Base-by-base conservation (phyloP, 176 grass and related monocot species). In the Otatea glauca region DNA sequence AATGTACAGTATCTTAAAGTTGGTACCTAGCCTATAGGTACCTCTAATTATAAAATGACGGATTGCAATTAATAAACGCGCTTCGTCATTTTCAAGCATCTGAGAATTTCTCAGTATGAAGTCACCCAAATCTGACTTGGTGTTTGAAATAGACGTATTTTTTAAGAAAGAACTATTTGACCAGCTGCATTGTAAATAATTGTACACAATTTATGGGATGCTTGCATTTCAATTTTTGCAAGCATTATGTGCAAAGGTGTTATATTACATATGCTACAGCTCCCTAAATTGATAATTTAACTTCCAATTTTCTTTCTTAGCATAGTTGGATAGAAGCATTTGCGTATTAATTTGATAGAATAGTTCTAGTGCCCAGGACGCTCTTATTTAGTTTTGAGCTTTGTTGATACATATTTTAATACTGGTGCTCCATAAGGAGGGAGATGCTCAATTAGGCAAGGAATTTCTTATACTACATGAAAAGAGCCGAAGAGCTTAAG, bases 361-460 rank as follows among this genome's bases (percentile, higher is more conserved):
- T 23, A 12, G n/a, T 59, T 59, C 20, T 24, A 60, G 20, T 60
- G 21, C 8, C 18, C 50, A 4, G 16, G 27, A 51, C 0, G 0
- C 4, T 34, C 23, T 50, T 27, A 21, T n/a, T 20, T 50, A 34
- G 27, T 37, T 49, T 4, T 6, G 8, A 21, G 15, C 41, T 48
- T 72, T 47, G 15, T 49, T 72, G 20, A 23, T n/a, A n/a, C 42
- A 83, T 37, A 37, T 51, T 39, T 25, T 74, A 35, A 75, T 54
- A 23, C 1, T 51, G 20, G 13, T 18, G 11, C 43, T 74, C 29
- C 21, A 74, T 64, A 27, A 5, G 60, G n/a, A n/a, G n/a, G n/a
- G n/a, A n/a, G n/a, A n/a, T n/a, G n/a, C n/a, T n/a, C n/a, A n/a
- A n/a, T n/a, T n/a, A n/a, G n/a, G n/a, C n/a, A n/a, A n/a, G n/a